phyloP scores from a whole-genome alignment of 768 basidiomycete genomes.

The Boletus vinaceobasis region DNA sequence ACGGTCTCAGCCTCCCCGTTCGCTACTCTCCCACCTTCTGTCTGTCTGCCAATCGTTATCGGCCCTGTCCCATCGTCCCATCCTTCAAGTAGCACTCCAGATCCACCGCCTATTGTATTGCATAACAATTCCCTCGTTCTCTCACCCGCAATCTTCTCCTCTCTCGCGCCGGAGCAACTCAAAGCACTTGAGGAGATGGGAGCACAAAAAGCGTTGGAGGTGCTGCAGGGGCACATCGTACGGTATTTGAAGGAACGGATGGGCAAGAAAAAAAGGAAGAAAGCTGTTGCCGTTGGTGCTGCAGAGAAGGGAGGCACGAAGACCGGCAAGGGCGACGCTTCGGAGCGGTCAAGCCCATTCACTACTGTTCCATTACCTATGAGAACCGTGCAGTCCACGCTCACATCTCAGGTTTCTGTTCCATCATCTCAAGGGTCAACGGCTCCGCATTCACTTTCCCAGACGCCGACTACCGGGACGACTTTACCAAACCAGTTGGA shows the following conservation, averaged over 20 bases:
- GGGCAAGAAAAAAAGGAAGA: slow-evolving; percentile 39
- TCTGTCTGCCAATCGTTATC: slow-evolving; percentile 74
- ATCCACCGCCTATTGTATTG: slow-evolving; percentile 65
- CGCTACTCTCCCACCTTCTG: slow-evolving; percentile 35
- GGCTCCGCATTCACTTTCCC: background rate
- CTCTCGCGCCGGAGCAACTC: slow-evolving; percentile 69
- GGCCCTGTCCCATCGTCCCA: slow-evolving; percentile 68
- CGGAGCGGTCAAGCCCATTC: slow-evolving; percentile 36
- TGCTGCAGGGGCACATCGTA: slow-evolving; percentile 82
- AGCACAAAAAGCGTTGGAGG: slow-evolving; percentile 74
- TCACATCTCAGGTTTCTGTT: background rate
- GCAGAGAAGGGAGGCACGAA: slow-evolving; percentile 42
- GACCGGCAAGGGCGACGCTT: slow-evolving; percentile 34
- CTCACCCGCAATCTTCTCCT: slow-evolving; percentile 80
- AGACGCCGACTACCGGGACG: background rate
- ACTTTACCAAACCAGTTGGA: slow-evolving; percentile 5
- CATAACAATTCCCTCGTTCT: slow-evolving; percentile 83
- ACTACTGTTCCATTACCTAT: slow-evolving; percentile 43
- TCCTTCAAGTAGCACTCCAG: slow-evolving; percentile 43
- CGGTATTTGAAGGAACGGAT: slow-evolving; percentile 77
- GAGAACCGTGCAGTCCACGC: slow-evolving; percentile 16
- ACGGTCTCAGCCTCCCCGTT: slow-evolving; percentile 21
- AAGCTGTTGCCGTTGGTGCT: slow-evolving; percentile 30
- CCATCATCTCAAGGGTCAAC: background rate
- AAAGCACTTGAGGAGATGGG: slow-evolving; percentile 76